phyloP scores from a whole-genome alignment of 2,329 filamentous ascomycete genomes.

The Leptodontidium sp. region DNA sequence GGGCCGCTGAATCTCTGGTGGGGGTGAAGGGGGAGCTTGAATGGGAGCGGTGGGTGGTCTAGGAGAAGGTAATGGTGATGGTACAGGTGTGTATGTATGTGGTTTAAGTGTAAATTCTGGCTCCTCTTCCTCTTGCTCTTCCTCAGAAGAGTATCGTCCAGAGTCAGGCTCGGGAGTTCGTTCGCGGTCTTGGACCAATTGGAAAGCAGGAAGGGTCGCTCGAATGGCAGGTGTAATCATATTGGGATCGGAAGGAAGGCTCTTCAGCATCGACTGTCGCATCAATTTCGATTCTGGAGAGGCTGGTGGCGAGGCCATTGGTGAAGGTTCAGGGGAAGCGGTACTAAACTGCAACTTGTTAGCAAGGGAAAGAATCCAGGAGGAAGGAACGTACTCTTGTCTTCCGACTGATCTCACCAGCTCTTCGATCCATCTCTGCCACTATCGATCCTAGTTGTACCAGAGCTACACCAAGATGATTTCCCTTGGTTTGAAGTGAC shows the following conservation, averaged over 20 bases:
- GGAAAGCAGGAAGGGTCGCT: conserved; percentile 42
- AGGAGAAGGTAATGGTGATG: conserved; percentile 37
- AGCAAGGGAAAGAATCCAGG: conserved; percentile 11
- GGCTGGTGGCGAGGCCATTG: conserved; percentile 31
- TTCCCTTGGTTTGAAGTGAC: conserved; percentile 76
- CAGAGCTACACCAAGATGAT: conserved; percentile 73
- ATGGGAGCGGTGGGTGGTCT: conserved; percentile 22
- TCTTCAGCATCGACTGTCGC: conserved; percentile 42
- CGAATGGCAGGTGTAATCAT: conserved; percentile 44
- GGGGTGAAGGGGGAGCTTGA: conserved; percentile 26
- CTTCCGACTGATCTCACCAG: conserved; percentile 82
- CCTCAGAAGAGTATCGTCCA: conserved; percentile 16
- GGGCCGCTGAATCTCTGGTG: conserved; percentile 34
- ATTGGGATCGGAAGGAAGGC: conserved; percentile 41
- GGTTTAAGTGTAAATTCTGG: conserved; percentile 45
- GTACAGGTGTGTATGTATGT: conserved; percentile 44
- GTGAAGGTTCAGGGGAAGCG: conserved; percentile 21
- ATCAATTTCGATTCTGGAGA: conserved; percentile 37
- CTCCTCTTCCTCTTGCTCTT: conserved; percentile 32
- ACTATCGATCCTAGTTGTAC: conserved; percentile 79
- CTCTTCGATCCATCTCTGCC: conserved; percentile 85
- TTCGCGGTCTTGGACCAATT: conserved; percentile 43
- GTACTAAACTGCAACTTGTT: conserved; percentile 36
- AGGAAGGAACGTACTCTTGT: conserved; percentile 66
- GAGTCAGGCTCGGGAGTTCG: conserved; percentile 36